These are phyloP conservation scores for Fusarium udum DNA, from an alignment of 2,329 filamentous ascomycete genomes.

Conservation along the genomic window DNA sequence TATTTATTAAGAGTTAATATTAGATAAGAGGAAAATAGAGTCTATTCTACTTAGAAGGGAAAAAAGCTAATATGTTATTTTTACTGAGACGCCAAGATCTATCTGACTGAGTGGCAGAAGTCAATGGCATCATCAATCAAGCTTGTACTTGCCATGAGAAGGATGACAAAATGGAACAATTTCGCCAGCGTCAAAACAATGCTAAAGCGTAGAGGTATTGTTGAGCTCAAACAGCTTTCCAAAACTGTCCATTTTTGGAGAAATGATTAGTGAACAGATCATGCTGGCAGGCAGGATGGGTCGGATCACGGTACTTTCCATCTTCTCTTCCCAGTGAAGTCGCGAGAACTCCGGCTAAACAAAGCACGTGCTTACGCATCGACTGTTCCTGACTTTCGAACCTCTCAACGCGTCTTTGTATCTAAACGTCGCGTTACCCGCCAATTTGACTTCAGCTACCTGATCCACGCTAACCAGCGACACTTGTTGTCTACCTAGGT, in stretches of 20 bases:
- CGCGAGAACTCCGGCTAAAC: slow-evolving; percentile 19
- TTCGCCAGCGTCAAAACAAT: background rate
- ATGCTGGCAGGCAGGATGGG: background rate
- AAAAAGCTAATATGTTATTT: no score
- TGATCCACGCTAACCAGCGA: slow-evolving; percentile 8
- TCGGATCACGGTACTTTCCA: background rate
- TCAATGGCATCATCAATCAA: no score
- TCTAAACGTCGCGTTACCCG: slow-evolving; percentile 25
- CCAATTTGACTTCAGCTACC: background rate
- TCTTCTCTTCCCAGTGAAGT: background rate
- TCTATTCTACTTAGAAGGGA: no score
- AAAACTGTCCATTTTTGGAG: background rate
- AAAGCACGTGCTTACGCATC: slow-evolving; percentile 34
- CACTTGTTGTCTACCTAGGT: background rate
- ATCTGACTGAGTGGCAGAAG: no score
- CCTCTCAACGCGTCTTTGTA: slow-evolving; percentile 24
- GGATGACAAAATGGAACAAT: background rate
- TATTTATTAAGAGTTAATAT: no score
- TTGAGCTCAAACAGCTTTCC: background rate
- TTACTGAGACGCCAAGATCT: no score
- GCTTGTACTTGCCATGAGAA: background rate
- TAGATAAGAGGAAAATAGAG: no score
- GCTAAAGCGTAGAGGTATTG: background rate
- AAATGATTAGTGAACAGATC: slow-evolving; percentile 29
- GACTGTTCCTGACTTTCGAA: background rate